These are phyloP conservation scores for Entoloma clypeatum DNA, from an alignment of 1,284 basidiomycete species.

Conservation along the genomic window DNA sequence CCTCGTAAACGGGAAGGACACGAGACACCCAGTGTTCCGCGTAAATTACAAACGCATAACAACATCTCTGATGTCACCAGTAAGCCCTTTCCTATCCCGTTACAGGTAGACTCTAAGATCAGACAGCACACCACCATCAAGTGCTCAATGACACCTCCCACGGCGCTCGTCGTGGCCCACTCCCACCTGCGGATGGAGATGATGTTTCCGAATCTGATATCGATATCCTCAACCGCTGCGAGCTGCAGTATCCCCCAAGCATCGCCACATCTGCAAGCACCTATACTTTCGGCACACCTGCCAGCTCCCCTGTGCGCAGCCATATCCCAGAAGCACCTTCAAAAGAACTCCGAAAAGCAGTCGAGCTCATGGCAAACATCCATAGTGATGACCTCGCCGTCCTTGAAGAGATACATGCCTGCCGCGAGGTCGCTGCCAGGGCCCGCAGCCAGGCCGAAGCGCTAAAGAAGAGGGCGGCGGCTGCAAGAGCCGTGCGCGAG, in stretches of 20 bases:
- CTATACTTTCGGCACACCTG: slow-evolving; percentile 15
- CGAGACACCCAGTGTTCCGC: no score
- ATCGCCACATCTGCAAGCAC: slow-evolving; percentile 4
- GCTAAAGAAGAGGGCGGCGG: slow-evolving; percentile 13
- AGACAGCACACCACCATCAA: no score
- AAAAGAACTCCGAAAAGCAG: slow-evolving; percentile 13
- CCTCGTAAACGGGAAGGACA: no score
- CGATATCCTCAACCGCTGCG: background rate
- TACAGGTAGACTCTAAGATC: no score
- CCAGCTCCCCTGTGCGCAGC: slow-evolving; percentile 12
- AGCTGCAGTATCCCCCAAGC: background rate
- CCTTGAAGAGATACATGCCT: slow-evolving; percentile 3
- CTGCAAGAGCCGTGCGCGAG: slow-evolving; percentile 13
- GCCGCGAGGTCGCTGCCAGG: slow-evolving; percentile 11
- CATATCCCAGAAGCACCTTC: slow-evolving; percentile 17
- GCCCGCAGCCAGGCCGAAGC: slow-evolving; percentile 11
- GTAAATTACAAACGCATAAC: no score
- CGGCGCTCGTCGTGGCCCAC: background rate
- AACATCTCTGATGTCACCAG: no score
- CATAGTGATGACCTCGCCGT: slow-evolving; percentile 5
- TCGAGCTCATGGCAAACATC: slow-evolving; percentile 16
- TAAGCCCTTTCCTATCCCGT: no score
- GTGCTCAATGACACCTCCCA: background rate
- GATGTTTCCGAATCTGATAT: background rate
- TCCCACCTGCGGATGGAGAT: background rate